Percentiles rank a stretch among this genome's conserved stretches.
phyloP scores from a whole-genome alignment of 305 asterid species.

The Fraxinus dipetala region DNA sequence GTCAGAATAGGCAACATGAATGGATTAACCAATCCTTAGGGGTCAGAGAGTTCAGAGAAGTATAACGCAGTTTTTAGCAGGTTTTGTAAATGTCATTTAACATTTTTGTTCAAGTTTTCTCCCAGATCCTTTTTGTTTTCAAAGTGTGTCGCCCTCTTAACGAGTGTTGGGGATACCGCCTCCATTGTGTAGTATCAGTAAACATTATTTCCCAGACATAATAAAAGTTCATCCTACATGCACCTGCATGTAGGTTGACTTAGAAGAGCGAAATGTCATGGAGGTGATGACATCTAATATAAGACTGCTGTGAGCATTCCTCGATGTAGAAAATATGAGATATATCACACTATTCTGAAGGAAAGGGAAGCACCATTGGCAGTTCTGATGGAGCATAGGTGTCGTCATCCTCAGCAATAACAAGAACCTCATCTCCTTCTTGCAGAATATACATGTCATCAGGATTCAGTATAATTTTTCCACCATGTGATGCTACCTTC shows the following conservation, averaged over 20 bases:
- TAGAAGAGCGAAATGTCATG: background rate
- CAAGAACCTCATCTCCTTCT: slow-evolving; percentile 88
- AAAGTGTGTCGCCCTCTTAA: slow-evolving; percentile 7
- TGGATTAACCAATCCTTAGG: background rate
- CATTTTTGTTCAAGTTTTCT: background rate
- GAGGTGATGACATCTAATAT: background rate
- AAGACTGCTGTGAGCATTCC: background rate
- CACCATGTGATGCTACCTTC: slow-evolving; percentile 73
- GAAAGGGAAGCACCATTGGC: slow-evolving; percentile 67
- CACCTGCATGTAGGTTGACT: slow-evolving; percentile 3
- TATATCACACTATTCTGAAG: slow-evolving; percentile 20
- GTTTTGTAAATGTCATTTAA: background rate
- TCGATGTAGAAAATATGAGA: slow-evolving; percentile 22
- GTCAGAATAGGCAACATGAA: background rate
- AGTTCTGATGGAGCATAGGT: slow-evolving; percentile 69
- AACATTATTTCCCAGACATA: background rate
- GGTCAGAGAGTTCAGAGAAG: background rate
- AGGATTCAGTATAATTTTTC: slow-evolving; percentile 82
- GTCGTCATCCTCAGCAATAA: slow-evolving; percentile 93
- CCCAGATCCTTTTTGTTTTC: background rate
- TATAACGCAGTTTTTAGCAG: background rate
- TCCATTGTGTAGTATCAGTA: slow-evolving; percentile 2
- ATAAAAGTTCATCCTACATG: background rate
- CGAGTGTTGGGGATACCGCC: slow-evolving; percentile 9
- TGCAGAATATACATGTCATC: slow-evolving; percentile 64